Conservation (phyloP, 1,139 yeast species). For the Saccharomycopsis crataegensis region DNA sequence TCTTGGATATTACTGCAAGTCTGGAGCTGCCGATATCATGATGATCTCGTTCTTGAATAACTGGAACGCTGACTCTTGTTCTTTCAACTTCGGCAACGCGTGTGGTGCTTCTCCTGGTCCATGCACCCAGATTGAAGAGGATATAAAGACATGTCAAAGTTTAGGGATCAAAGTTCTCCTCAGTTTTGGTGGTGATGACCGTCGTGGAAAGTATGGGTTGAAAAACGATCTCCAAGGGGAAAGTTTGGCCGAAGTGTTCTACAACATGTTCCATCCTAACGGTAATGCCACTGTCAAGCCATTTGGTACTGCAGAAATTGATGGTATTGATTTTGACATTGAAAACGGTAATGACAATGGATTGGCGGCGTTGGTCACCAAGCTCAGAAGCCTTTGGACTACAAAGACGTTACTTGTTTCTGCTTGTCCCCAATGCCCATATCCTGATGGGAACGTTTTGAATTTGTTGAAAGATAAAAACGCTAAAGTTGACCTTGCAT, state of each 20-base stretch:
- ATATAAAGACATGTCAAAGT: slow-evolving; percentile 71
- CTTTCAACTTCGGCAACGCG: slow-evolving; percentile 66
- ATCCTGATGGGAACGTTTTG: slow-evolving; percentile 83
- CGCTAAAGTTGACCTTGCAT: slow-evolving; percentile 74
- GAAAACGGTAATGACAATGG: slow-evolving; percentile 38
- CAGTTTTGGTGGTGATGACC: slow-evolving; percentile 78
- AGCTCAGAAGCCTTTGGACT: slow-evolving; percentile 48
- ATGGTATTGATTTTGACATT: slow-evolving; percentile 20
- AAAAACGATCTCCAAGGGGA: slow-evolving; percentile 53
- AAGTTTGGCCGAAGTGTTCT: slow-evolving; percentile 63
- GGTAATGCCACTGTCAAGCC: slow-evolving; percentile 72
- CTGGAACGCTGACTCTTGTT: slow-evolving; percentile 38
- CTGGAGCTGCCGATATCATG: slow-evolving; percentile 63
- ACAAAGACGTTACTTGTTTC: slow-evolving; percentile 67
- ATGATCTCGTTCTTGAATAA: slow-evolving; percentile 60
- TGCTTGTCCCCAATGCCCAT: slow-evolving; percentile 95
- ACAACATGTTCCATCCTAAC: slow-evolving; percentile 54
- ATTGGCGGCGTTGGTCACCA: slow-evolving; percentile 51
- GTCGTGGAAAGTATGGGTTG: slow-evolving; percentile 65
- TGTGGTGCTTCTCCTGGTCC: slow-evolving; percentile 31
- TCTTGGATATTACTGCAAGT: slow-evolving; percentile 61
- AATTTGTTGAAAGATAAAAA: slow-evolving; percentile 47
- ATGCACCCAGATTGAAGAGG: slow-evolving; percentile 59
- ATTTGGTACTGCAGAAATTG: slow-evolving; percentile 37
- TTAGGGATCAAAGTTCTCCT: slow-evolving; percentile 71